Conservation (phyloP, 805 yeast genomes). For the Metschnikowia noctiluminum region DNA sequence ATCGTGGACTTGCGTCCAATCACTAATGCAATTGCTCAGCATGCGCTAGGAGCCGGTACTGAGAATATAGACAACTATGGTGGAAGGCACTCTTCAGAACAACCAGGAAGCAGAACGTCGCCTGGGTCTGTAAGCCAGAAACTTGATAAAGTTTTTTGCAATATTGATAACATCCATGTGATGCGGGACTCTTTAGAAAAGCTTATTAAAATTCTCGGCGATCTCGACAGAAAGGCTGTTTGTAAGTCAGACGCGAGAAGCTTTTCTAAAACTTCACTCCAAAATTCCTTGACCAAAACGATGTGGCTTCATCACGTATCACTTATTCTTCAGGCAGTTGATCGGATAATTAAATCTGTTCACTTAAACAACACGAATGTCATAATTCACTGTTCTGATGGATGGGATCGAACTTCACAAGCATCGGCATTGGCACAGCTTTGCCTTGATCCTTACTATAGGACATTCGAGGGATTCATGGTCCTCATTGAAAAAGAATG, state of each 20-base stretch:
- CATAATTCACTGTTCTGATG: conserved; percentile 92
- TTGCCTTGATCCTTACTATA: conserved; percentile 83
- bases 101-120: conserved; percentile 2
- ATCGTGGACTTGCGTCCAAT: conserved; percentile 91
- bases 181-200: conserved; percentile 80
- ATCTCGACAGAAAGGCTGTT: conserved; percentile 58
- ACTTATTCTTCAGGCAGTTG: conserved; percentile 69
- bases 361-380: conserved; percentile 80
- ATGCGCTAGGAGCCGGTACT: conserved; percentile 97
- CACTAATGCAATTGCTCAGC: conserved; percentile 94
- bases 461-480: conserved; percentile 87
- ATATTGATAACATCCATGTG: conserved; percentile 93
- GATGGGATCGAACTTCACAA: conserved; percentile 97
- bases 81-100: conserved; percentile 21
- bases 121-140: conserved; percentile 20
- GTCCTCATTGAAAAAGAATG: conserved; percentile 89
- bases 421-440: conserved; percentile 78
- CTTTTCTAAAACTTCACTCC: conserved; percentile 25
- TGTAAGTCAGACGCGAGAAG: conserved; percentile 11
- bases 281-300: conserved; percentile 56
- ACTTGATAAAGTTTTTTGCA: conserved; percentile 72
- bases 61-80: conserved; percentile 87
- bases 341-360: conserved; percentile 74
- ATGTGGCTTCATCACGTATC: conserved; percentile 78
- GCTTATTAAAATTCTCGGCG: conserved; percentile 59